phyloP scores from a whole-genome alignment of 1,284 basidiomycete species.

The Rugosomyces carneus region DNA sequence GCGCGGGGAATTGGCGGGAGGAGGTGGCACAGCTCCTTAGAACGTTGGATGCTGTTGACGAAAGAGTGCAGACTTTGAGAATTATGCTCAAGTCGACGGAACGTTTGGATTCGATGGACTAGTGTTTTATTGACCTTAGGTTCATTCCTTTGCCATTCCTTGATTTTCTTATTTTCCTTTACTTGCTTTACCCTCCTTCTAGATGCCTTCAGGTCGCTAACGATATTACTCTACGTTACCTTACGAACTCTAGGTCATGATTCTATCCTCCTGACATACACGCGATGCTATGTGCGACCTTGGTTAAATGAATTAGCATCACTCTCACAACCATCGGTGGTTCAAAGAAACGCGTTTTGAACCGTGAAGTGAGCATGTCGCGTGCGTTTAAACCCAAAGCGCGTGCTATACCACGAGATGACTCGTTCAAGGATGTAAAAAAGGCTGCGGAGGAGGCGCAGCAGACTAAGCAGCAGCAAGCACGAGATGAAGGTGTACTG shows the following conservation, averaged over 20 bases:
- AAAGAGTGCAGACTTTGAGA: slow-evolving; percentile 41
- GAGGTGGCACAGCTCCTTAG: slow-evolving; percentile 47
- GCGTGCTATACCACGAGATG: slow-evolving; percentile 12
- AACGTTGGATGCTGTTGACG: slow-evolving; percentile 53
- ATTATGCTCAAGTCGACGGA: slow-evolving; percentile 23
- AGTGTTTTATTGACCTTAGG: slow-evolving; percentile 2
- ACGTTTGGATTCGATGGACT: slow-evolving; percentile 14
- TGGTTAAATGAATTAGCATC: too few species aligned
- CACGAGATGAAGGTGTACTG: slow-evolving; percentile 34
- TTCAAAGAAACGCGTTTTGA: slow-evolving; percentile 42
- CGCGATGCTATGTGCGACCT: too few species aligned
- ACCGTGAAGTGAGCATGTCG: slow-evolving; percentile 69
- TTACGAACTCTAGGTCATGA: not conserved
- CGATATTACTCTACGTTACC: not conserved
- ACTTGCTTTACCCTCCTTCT: not conserved
- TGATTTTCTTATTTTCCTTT: slow-evolving; percentile 3
- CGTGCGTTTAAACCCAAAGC: slow-evolving; percentile 50
- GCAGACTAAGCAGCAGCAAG: not conserved
- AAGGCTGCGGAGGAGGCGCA: slow-evolving; percentile 16
- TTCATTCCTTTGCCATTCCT: slow-evolving; percentile 6
- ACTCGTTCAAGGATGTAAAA: slow-evolving; percentile 11
- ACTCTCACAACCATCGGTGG: slow-evolving; percentile 21
- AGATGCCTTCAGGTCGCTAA: not conserved
- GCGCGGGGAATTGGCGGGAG: slow-evolving; percentile 30
- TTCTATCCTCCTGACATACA: not conserved